phyloP scores from a whole-genome alignment of 345 rosid genomes.

The Angophora floribunda region DNA sequence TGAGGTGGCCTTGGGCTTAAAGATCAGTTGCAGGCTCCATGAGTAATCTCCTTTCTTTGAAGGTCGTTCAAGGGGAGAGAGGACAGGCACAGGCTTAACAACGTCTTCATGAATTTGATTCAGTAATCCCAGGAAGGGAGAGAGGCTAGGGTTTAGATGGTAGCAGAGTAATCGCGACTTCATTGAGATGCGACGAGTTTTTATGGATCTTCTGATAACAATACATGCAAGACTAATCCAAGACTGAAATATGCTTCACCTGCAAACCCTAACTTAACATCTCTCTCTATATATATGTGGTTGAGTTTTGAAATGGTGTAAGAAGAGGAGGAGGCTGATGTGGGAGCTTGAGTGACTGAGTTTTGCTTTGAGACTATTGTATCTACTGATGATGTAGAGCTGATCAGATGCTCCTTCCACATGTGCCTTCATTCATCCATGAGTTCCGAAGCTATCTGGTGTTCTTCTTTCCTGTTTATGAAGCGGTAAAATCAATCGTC shows the following conservation, averaged over 20 bases:
- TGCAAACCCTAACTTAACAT: neutral
- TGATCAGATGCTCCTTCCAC: neutral
- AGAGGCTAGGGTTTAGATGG: neutral
- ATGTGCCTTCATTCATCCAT: neutral
- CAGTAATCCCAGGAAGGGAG: accelerated
- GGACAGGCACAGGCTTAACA: neutral
- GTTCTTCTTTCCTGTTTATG: neutral
- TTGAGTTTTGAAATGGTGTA: neutral
- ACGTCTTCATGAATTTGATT: accelerated
- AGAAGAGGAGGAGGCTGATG: neutral
- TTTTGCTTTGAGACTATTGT: neutral
- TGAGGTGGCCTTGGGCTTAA: neutral
- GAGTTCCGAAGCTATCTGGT: neutral
- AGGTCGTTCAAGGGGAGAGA: neutral
- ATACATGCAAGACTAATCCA: too few species aligned
- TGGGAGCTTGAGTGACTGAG: neutral
- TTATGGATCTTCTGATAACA: neutral
- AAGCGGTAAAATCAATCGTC: neutral
- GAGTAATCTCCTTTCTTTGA: neutral
- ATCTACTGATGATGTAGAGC: neutral
- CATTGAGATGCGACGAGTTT: accelerated
- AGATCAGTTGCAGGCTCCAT: neutral
- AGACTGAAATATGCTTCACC: neutral
- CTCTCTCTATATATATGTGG: neutral
- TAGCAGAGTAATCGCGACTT: neutral